These are phyloP conservation scores for Panellus pusillus DNA, from an alignment of 768 basidiomycete genomes.

Conservation along the genomic window DNA sequence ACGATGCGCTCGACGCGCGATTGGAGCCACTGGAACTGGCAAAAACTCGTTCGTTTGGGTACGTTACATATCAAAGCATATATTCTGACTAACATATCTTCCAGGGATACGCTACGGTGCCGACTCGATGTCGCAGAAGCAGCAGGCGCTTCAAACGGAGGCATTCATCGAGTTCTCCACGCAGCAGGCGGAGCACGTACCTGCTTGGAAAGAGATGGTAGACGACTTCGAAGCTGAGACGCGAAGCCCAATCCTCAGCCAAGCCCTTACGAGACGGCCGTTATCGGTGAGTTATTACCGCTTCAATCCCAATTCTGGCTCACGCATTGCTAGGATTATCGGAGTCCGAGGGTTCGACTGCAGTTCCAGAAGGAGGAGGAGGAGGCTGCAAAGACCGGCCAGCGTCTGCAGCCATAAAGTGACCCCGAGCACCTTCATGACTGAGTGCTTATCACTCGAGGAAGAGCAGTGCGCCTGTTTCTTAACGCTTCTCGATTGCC, in stretches of 20 bases:
- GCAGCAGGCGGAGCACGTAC: background rate
- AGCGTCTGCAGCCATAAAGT: background rate
- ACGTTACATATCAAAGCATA: background rate
- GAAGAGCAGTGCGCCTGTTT: constrained; percentile 8
- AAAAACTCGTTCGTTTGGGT: constrained; percentile 27
- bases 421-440: constrained; percentile 4
- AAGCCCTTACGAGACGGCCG: too few relatives aligned
- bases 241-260: too few relatives aligned
- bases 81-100: background rate
- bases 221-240: too few relatives aligned
- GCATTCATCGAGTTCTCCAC: background rate
- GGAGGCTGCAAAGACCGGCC: background rate
- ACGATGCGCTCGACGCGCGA: constrained; percentile 28
- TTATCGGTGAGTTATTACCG: too few relatives aligned
- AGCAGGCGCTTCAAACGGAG: background rate
- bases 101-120: background rate
- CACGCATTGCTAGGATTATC: background rate
- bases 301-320: too few relatives aligned
- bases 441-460: constrained; percentile 1
- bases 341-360: constrained; percentile 2
- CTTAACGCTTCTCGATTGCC: background rate
- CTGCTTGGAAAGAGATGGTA: background rate
- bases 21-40: constrained; percentile 29
- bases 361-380: constrained; percentile 4
- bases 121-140: background rate